Conservation (phyloP, 441 rosid species). For the Pelargonium cotyledonis region DNA sequence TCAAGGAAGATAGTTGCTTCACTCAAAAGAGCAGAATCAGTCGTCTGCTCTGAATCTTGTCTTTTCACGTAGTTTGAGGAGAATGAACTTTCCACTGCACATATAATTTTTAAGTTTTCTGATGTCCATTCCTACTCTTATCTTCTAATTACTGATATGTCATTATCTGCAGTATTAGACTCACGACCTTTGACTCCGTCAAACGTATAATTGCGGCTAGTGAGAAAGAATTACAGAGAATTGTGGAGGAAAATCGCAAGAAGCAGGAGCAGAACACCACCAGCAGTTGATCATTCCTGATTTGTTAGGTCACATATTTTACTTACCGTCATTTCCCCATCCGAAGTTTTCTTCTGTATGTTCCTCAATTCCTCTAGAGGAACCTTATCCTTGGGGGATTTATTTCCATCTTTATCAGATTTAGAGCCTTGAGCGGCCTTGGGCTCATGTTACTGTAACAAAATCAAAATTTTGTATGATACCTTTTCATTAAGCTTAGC, state of each 20-base stretch:
- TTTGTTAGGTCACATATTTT: not conserved
- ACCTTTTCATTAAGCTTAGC: too few relatives aligned
- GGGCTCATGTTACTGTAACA: too few relatives aligned
- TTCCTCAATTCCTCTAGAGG: too few relatives aligned
- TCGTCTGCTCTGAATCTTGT: too few relatives aligned
- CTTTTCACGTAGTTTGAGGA: not conserved
- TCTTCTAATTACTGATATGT: not conserved
- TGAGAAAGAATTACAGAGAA: conserved; percentile 71
- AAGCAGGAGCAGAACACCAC: conserved; percentile 33
- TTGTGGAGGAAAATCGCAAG: conserved; percentile 56
- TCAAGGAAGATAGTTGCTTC: too few relatives aligned
- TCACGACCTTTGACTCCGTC: conserved; percentile 75
- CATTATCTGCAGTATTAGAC: conserved; percentile 66
- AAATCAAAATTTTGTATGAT: too few relatives aligned
- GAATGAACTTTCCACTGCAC: too few relatives aligned
- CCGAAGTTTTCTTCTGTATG: not conserved
- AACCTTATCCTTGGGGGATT: too few relatives aligned
- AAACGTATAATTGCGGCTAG: conserved; percentile 69
- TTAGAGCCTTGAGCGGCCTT: too few relatives aligned
- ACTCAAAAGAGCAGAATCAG: too few relatives aligned
- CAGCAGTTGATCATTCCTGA: conserved; percentile 20
- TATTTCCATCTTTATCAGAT: too few relatives aligned
- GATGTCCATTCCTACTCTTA: not conserved
- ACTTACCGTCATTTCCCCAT: not conserved
- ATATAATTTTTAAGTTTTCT: too few relatives aligned